Conservation (phyloP, 805 yeast genomes). For the Metschnikowia shivogae region DNA sequence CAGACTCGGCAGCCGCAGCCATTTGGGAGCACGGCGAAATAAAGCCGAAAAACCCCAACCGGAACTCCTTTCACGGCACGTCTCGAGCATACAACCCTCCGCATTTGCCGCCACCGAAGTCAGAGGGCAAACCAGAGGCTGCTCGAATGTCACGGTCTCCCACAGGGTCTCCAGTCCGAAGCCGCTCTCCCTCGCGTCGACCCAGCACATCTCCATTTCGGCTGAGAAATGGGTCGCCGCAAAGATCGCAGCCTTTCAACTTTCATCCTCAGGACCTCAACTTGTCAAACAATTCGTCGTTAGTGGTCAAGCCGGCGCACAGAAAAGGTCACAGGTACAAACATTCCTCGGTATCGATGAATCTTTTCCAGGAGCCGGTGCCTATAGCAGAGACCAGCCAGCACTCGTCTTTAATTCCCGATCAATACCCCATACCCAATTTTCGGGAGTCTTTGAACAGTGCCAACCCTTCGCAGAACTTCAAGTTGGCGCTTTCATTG, state of each 20-base stretch:
- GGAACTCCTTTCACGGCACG: conserved; percentile 21
- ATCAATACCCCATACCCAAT: conserved; percentile 70
- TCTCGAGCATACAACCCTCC: conserved; percentile 14
- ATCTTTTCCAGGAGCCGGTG: conserved; percentile 90
- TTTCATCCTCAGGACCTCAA: conserved; percentile 51
- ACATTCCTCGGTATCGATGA: conserved; percentile 95
- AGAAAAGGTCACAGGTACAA: conserved; percentile 94
- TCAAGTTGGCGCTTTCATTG: conserved; percentile 55
- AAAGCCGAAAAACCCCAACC: conserved; percentile 16
- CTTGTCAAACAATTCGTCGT: conserved; percentile 16
- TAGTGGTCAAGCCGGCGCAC: conserved; percentile 51
- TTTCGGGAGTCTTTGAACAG: conserved; percentile 58
- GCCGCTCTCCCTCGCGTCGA: conserved; percentile 27
- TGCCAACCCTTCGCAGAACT: conserved; percentile 53
- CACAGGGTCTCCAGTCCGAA: conserved; percentile 24
- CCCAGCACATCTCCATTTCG: conserved; percentile 13
- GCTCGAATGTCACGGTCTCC: conserved; percentile 20
- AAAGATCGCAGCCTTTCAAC: conserved; percentile 52
- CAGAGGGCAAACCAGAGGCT: not conserved
- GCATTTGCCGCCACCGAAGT: conserved; percentile 22
- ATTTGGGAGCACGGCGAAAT: conserved; percentile 27
- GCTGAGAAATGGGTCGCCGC: conserved; percentile 12
- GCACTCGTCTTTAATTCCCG: conserved; percentile 60
- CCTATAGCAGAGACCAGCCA: conserved; percentile 37
- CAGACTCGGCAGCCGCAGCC: conserved; percentile 24